Evolutionary conservation across 805 yeast genomes (phyloP).

Genomic region (Priceomyces haplophilus): DNA sequence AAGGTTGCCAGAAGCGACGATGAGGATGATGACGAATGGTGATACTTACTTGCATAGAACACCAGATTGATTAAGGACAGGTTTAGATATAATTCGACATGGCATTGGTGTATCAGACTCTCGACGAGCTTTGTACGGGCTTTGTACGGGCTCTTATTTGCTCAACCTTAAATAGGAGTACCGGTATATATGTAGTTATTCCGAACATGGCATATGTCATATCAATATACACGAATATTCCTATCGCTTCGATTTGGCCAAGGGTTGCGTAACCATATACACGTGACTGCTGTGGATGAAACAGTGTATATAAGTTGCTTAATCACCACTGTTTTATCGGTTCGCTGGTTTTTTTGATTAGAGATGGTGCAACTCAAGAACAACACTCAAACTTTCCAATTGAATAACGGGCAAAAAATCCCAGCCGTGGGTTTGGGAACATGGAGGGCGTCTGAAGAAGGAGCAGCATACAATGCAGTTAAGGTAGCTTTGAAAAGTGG

Average conservation of each 20-base stretch:
- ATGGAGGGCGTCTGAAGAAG: slow-evolving; percentile 14
- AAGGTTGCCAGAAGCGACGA: slow-evolving; percentile 81
- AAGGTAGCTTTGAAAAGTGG: slow-evolving; percentile 55
- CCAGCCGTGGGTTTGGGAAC: slow-evolving; percentile 20
- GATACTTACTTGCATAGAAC: background rate
- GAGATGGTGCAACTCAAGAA: slow-evolving; percentile 3
- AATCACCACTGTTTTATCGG: too few species aligned
- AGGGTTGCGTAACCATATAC: too few species aligned
- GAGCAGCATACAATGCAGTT: slow-evolving; percentile 12
- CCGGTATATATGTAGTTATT: too few species aligned
- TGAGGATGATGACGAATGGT: slow-evolving; percentile 66
- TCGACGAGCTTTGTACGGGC: too few species aligned
- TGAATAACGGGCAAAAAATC: slow-evolving; percentile 55
- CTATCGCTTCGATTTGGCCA: too few species aligned
- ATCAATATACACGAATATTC: too few species aligned
- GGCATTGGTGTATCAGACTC: background rate
- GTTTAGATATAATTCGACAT: background rate
- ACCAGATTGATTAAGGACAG: slow-evolving; percentile 28
- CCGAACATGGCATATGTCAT: too few species aligned
- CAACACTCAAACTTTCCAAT: slow-evolving; percentile 22
- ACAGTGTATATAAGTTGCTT: too few species aligned
- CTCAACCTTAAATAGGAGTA: too few species aligned
- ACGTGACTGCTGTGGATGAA: too few species aligned
- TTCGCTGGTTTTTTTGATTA: too few species aligned
- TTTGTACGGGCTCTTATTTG: too few species aligned